phyloP scores from a whole-genome alignment of 768 basidiomycete species.

The Suillus subluteus region DNA sequence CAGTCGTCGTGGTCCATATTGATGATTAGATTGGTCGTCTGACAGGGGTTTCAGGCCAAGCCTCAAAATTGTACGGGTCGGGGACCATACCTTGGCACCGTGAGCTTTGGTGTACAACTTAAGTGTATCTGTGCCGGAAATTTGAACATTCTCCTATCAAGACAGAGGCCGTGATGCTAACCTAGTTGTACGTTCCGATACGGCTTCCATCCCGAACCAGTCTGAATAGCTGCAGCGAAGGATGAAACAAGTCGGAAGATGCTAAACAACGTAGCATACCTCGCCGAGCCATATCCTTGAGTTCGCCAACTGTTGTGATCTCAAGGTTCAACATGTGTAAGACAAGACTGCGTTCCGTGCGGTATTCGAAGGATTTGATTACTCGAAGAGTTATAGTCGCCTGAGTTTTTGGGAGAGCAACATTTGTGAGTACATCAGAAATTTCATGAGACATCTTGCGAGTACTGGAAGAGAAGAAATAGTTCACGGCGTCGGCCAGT shows the following conservation, averaged over 20 bases:
- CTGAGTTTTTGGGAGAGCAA: conserved; percentile 64
- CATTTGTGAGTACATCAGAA: conserved; percentile 60
- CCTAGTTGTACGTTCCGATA: conserved; percentile 77
- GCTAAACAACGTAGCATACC: conserved; percentile 45
- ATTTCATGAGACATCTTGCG: conserved; percentile 37
- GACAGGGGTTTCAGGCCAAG: conserved; percentile 8
- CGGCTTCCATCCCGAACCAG: conserved; percentile 84
- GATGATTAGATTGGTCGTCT: conserved; percentile 98
- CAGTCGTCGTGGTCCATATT: conserved; percentile 96
- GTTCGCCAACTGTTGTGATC: conserved; percentile 71
- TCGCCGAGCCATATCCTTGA: conserved; percentile 73
- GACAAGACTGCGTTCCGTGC: conserved; percentile 88
- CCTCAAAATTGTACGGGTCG: not conserved
- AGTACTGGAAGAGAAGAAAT: not conserved
- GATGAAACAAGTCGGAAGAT: conserved; percentile 15
- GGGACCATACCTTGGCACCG: conserved; percentile 76
- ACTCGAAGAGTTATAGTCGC: conserved; percentile 90
- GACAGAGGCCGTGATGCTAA: conserved; percentile 33
- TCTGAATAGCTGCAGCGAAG: conserved; percentile 60
- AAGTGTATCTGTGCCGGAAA: conserved; percentile 69
- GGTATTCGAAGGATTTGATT: conserved; percentile 93
- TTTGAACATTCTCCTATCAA: not conserved
- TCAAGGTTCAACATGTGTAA: conserved; percentile 82
- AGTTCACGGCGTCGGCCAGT: not conserved
- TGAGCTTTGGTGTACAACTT: conserved; percentile 96